These are phyloP conservation scores for Cicer arietinum DNA, from an alignment of 306 rosid genomes.

Conservation along the genomic window DNA sequence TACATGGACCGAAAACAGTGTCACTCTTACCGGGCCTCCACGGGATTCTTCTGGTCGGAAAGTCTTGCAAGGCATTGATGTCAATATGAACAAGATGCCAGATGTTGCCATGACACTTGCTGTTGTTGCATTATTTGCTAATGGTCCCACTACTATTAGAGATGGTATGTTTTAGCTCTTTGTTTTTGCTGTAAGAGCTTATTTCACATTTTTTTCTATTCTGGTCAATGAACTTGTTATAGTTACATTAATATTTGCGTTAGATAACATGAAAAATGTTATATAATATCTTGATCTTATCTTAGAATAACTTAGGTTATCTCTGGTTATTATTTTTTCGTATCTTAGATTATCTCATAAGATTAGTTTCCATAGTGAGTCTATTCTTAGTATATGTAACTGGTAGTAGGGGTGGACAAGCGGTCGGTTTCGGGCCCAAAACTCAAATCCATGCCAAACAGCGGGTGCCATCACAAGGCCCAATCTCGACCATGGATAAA, in stretches of 20 bases:
- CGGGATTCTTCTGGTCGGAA: slow-evolving; percentile 65
- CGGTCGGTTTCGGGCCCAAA: too few relatives aligned
- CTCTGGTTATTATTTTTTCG: background rate
- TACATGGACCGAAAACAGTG: slow-evolving; percentile 93
- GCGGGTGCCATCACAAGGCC: too few relatives aligned
- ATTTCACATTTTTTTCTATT: background rate
- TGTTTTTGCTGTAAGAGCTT: slow-evolving; percentile 1
- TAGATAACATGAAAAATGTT: slow-evolving; percentile 8
- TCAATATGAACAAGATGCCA: slow-evolving; percentile 99
- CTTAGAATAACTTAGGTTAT: background rate
- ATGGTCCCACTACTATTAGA: slow-evolving; percentile 88
- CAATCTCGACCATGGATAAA: too few relatives aligned
- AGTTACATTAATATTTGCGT: slow-evolving; percentile 25
- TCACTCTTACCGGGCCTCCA: slow-evolving; percentile 83
- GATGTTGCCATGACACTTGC: slow-evolving; percentile 99
- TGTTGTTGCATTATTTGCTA: slow-evolving; percentile 89
- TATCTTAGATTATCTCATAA: slow-evolving; percentile 1
- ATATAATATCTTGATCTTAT: background rate
- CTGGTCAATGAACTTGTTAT: background rate
- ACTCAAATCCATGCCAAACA: too few relatives aligned
- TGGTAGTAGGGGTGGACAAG: too few relatives aligned
- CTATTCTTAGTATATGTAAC: background rate
- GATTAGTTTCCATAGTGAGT: background rate
- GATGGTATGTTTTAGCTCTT: slow-evolving; percentile 69
- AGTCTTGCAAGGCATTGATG: slow-evolving; percentile 81